Base-by-base conservation (phyloP, 1,284 basidiomycete species). In the Gymnopus androsaceus region DNA sequence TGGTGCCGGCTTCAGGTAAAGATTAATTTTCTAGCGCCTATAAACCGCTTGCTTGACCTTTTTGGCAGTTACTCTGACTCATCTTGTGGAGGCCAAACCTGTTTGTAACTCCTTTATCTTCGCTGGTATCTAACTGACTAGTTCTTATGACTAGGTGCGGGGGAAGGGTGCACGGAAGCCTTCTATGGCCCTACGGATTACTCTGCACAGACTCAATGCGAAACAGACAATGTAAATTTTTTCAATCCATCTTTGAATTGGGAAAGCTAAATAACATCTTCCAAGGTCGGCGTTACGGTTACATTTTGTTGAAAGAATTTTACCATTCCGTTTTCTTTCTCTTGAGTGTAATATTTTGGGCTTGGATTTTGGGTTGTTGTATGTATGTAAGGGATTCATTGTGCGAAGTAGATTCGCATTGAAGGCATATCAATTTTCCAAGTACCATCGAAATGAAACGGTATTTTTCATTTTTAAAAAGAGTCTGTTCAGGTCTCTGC, bases 11-110 rank as follows among this genome's bases (percentile, higher is more conserved):
- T 55, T 55, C 37, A 33, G 38, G 47, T 55, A 27, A 40, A 25
- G 15, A 17, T n/a, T n/a, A n/a, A n/a, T n/a, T n/a, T n/a, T n/a
- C n/a, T n/a, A n/a, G n/a, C 30, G 5, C 3, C 3, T 5, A 23
- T 2, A 37, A 7, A 19, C 14, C 38, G 8, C 14, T 11, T 19
- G 23, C 23, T 3, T 8, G 14, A n/a, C n/a, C 11, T n/a, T 23
- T 27, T n/a, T 9, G 15, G 15, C n/a, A 54, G 53, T 30, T 54
- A 55, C 38, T 49, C 33, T 21, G 50, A 49, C 34, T 46, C 46
- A 2, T 55, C 46, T 12, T 37, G 50, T 33, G 54, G 54, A 21
- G 54, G 54, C 27, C 46, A 48, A 42, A 37, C 40, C 31, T 55
- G 54, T 55, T 28, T 11, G 54, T 55, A 11, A 25, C 47, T 44